phyloP scores from a whole-genome alignment of 768 basidiomycete genomes.

The Lanmaoa pseudosensibilis region DNA sequence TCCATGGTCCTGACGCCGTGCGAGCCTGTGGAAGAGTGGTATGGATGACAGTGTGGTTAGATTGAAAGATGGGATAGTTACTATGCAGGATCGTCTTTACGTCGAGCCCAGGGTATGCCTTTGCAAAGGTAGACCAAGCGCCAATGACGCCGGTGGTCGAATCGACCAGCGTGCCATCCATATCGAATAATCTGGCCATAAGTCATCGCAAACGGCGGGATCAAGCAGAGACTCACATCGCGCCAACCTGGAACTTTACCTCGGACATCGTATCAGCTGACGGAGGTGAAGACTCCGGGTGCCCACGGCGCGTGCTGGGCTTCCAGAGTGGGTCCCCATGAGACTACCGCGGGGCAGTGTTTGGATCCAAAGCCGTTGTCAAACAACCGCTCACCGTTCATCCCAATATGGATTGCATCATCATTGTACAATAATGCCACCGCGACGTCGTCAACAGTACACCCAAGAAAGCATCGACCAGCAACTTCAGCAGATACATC shows the following conservation, averaged over 20 bases:
- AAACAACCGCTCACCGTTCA: constrained; percentile 37
- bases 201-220: background rate
- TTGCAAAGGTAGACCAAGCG: constrained; percentile 78
- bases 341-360: constrained; percentile 17
- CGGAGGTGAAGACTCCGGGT: background rate
- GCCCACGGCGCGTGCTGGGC: background rate
- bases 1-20: constrained; percentile 87
- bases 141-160: constrained; percentile 80
- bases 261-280: constrained; percentile 31
- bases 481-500: constrained; percentile 88
- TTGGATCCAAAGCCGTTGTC: constrained; percentile 38
- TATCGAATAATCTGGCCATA: constrained; percentile 64
- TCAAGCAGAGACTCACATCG: constrained; percentile 34
- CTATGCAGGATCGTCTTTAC: constrained; percentile 61
- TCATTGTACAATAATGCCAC: constrained; percentile 53
- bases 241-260: constrained; percentile 39
- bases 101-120: constrained; percentile 67
- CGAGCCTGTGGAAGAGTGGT: constrained; percentile 44
- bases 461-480: constrained; percentile 85
- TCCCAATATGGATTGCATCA: constrained; percentile 13
- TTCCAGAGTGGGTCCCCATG: background rate
- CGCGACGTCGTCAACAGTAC: constrained; percentile 68
- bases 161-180: constrained; percentile 83
- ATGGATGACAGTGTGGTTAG: background rate
- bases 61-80: constrained; percentile 34